These are phyloP conservation scores for Mariannaea sp. DNA, from an alignment of 2,329 filamentous ascomycete genomes.

Conservation along the genomic window DNA sequence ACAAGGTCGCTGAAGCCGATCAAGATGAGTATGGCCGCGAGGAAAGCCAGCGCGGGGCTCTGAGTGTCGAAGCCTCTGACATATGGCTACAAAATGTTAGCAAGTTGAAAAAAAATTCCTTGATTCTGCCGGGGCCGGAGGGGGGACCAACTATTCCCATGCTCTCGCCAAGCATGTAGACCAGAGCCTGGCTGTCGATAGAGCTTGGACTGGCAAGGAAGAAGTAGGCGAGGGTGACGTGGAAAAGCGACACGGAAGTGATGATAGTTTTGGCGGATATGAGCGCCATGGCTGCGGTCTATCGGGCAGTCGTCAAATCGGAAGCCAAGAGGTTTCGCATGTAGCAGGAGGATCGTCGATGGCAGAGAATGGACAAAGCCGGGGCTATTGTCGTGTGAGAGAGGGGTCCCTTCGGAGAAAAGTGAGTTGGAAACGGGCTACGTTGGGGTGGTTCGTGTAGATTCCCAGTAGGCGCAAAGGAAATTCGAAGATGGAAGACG, in stretches of 20 bases:
- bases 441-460: too few species aligned
- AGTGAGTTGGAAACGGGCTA: background rate
- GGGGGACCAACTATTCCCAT: slow-evolving; percentile 74
- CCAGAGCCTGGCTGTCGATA: slow-evolving; percentile 78
- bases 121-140: background rate
- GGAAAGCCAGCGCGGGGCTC: slow-evolving; percentile 73
- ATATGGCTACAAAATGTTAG: slow-evolving; percentile 38
- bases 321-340: background rate
- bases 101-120: background rate
- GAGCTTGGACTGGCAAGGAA: slow-evolving; percentile 74
- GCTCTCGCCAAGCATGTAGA: slow-evolving; percentile 80
- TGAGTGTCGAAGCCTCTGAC: slow-evolving; percentile 70
- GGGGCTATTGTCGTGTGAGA: background rate
- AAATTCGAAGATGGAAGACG: background rate
- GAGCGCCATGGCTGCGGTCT: slow-evolving; percentile 68
- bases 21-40: slow-evolving; percentile 69
- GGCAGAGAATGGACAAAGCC: background rate
- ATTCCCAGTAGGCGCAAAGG: background rate
- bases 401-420: background rate
- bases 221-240: slow-evolving; percentile 82
- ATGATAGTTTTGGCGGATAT: slow-evolving; percentile 82
- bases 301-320: background rate
- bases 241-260: slow-evolving; percentile 80
- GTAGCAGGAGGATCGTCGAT: background rate
- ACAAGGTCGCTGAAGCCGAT: slow-evolving; percentile 67